Conservation (phyloP, 2,329 filamentous ascomycete species). For the Cercospora berteroae region DNA sequence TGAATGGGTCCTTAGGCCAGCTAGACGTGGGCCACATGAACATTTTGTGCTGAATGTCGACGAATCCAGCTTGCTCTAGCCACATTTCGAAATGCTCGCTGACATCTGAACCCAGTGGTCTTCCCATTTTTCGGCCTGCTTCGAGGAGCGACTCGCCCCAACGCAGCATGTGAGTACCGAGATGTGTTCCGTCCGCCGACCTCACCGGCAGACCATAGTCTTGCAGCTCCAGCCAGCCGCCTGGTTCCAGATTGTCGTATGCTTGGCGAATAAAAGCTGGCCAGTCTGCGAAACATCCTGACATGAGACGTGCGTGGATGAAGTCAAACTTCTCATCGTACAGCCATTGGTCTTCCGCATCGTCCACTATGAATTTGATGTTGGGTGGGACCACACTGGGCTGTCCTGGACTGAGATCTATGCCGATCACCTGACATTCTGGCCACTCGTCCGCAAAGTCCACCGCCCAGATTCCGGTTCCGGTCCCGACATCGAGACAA, state of each 20-base stretch:
- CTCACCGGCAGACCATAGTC: conserved; percentile 46
- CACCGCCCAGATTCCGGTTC: conserved; percentile 59
- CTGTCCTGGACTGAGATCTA: conserved; percentile 52
- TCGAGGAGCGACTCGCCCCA: conserved; percentile 41
- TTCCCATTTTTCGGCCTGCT: conserved; percentile 42
- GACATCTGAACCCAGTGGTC: conserved; percentile 43
- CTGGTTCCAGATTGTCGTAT: conserved; percentile 51
- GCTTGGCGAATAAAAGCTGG: conserved; percentile 49
- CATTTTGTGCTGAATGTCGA: conserved; percentile 43
- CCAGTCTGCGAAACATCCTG: conserved; percentile 56
- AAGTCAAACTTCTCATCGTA: conserved; percentile 56
- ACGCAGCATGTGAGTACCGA: conserved; percentile 34
- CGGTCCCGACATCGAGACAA: conserved; percentile 54
- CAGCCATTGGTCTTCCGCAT: conserved; percentile 60
- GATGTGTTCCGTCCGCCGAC: conserved; percentile 40
- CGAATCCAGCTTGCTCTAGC: conserved; percentile 45
- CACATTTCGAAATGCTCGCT: conserved; percentile 40
- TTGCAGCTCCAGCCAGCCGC: conserved; percentile 53
- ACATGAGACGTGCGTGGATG: conserved; percentile 54
- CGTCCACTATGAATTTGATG: conserved; percentile 62
- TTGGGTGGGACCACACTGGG: conserved; percentile 57
- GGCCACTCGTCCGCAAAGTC: conserved; percentile 49
- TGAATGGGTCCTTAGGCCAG: conserved; percentile 50
- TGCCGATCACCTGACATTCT: conserved; percentile 44
- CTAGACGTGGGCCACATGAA: conserved; percentile 45